Conservation (phyloP, 805 yeast species). For the Candida namnaoensis region DNA sequence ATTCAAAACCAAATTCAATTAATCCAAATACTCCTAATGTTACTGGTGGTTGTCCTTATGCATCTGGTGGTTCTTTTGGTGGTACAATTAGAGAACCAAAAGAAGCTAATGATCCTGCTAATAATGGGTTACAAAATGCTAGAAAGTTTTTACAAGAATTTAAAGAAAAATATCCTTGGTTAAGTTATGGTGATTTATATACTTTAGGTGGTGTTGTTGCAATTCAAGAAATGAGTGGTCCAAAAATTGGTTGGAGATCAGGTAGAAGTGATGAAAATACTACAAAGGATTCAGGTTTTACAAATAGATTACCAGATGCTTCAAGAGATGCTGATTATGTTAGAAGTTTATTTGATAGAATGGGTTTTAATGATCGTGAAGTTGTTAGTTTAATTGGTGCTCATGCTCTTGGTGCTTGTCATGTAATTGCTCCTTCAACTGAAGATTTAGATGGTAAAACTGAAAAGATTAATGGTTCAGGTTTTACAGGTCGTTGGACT, state of each 20-base stretch:
- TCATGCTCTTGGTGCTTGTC: constrained; percentile 73
- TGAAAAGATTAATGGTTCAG: constrained; percentile 38
- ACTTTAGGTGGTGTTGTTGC: constrained; percentile 76
- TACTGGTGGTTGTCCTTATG: constrained; percentile 26
- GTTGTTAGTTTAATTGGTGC: constrained; percentile 71
- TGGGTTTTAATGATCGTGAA: constrained; percentile 66
- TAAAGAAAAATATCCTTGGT: constrained; percentile 53
- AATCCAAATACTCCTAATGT: constrained; percentile 13
- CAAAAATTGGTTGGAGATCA: constrained; percentile 72
- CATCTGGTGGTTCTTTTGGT: constrained; percentile 60
- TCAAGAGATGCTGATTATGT: constrained; percentile 57
- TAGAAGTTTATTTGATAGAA: constrained; percentile 49
- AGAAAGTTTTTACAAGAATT: constrained; percentile 47
- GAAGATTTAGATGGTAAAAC: constrained; percentile 6
- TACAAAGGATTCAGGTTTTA: constrained; percentile 44
- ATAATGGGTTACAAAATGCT: constrained; percentile 40
- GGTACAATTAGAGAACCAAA: constrained; percentile 52
- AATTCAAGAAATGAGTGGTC: constrained; percentile 73
- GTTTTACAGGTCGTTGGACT: constrained; percentile 90
- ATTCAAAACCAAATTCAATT: constrained; percentile 43
- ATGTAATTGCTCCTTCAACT: constrained; percentile 28
- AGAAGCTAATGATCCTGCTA: constrained; percentile 45
- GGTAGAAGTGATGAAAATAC: constrained; percentile 62
- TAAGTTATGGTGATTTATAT: constrained; percentile 72
- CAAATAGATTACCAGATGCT: constrained; percentile 72